phyloP scores from a whole-genome alignment of 2,329 filamentous ascomycete species.

The Stachybotrys elegans region DNA sequence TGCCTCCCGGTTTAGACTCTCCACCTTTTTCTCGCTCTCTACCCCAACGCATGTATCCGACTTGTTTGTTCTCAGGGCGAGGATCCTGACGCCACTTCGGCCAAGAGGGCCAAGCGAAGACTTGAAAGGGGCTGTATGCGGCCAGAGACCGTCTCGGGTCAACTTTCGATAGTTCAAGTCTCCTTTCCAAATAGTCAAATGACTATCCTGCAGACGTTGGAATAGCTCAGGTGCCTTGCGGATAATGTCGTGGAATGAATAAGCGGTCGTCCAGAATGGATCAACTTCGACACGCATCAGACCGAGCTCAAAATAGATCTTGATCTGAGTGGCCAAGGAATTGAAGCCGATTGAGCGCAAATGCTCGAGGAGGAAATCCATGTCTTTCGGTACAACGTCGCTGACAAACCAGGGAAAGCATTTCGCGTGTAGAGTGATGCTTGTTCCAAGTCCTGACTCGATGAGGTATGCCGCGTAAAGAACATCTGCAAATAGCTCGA shows the following conservation, averaged over 20 bases:
- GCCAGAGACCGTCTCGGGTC: slow-evolving; percentile 60
- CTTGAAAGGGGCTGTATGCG: slow-evolving; percentile 57
- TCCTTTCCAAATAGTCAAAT: slow-evolving; percentile 66
- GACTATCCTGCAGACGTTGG: slow-evolving; percentile 54
- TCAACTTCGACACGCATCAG: slow-evolving; percentile 20
- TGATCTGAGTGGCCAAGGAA: slow-evolving; percentile 4
- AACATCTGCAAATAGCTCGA: slow-evolving; percentile 65
- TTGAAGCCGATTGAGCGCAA: slow-evolving; percentile 1
- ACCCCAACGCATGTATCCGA: slow-evolving; percentile 56
- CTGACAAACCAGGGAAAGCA: slow-evolving; percentile 68
- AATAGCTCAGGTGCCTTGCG: slow-evolving; percentile 45
- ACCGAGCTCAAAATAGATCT: slow-evolving; percentile 3
- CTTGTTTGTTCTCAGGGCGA: slow-evolving; percentile 65
- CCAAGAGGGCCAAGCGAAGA: slow-evolving; percentile 61
- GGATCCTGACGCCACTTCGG: slow-evolving; percentile 52
- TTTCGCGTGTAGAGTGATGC: slow-evolving; percentile 62
- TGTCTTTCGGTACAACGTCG: slow-evolving; percentile 61
- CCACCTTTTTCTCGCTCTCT: slow-evolving; percentile 50
- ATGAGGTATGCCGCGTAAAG: slow-evolving; percentile 64
- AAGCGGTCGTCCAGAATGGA: slow-evolving; percentile 56
- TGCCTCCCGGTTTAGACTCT: slow-evolving; percentile 42
- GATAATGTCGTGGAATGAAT: slow-evolving; percentile 61
- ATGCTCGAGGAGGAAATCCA: slow-evolving; percentile 21
- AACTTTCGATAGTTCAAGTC: slow-evolving; percentile 67
- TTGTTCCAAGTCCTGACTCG: slow-evolving; percentile 55